A percentile compares a stretch with the other conserved stretches of the same genome.
These are phyloP conservation scores for Hysterangium stoloniferum DNA, from an alignment of 768 basidiomycete species.

Conservation along the genomic window DNA sequence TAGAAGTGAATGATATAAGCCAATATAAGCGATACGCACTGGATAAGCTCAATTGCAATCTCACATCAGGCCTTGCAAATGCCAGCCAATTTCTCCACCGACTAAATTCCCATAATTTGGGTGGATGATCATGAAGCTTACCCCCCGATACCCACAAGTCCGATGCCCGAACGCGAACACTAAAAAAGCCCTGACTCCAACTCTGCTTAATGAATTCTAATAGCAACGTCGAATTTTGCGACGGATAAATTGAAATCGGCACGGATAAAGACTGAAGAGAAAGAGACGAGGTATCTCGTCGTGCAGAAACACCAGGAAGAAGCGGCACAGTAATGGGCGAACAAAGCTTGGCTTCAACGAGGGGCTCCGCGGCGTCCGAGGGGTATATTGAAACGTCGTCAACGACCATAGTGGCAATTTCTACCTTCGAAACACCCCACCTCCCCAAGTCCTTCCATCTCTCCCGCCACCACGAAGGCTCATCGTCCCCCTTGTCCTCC, in stretches of 20 bases:
- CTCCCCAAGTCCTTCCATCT: neutral
- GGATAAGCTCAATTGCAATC: neutral
- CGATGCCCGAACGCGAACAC: neutral
- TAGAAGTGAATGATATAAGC: neutral
- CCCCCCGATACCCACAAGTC: slow-evolving; percentile 1
- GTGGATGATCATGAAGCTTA: neutral
- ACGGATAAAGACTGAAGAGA: slow-evolving; percentile 1
- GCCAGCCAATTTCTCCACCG: slow-evolving; percentile 5
- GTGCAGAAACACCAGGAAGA: neutral
- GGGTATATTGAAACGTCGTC: slow-evolving; percentile 2
- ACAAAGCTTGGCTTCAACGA: neutral
- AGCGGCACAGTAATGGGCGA: neutral
- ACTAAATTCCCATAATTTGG: neutral
- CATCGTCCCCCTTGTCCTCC: neutral
- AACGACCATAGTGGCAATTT: neutral
- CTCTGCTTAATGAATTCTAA: neutral
- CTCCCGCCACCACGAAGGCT: neutral
- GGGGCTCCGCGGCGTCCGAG: neutral
- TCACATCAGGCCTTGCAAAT: neutral
- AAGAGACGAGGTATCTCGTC: neutral
- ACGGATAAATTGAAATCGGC: neutral
- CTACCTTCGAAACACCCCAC: slow-evolving; percentile 1
- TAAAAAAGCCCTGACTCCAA: slow-evolving; percentile 1
- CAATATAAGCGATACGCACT: slow-evolving; percentile 4
- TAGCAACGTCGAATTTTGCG: neutral